A percentile compares a stretch with the other conserved stretches of the same genome.
Evolutionary conservation across 805 yeast genomes (phyloP).

Genomic region (Peterozyma toletana): DNA sequence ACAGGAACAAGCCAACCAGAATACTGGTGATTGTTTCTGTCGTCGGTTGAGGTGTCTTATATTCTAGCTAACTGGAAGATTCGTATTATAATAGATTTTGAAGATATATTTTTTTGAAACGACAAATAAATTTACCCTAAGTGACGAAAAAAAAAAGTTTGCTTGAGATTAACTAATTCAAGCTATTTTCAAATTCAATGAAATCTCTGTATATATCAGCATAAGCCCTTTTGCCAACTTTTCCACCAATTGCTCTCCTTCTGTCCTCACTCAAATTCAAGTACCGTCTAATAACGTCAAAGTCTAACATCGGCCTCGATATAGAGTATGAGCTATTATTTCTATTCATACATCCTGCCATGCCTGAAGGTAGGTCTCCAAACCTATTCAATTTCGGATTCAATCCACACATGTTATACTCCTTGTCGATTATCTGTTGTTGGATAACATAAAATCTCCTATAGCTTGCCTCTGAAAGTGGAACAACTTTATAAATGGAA

Average conservation of each 20-base stretch:
- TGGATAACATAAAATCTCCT: slow-evolving; percentile 79
- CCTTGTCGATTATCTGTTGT: slow-evolving; percentile 79
- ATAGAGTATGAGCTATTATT: slow-evolving; percentile 28
- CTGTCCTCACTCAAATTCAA: slow-evolving; percentile 50
- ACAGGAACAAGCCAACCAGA: too few species aligned
- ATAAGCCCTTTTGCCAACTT: slow-evolving; percentile 50
- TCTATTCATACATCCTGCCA: slow-evolving; percentile 4
- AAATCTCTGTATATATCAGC: slow-evolving; percentile 65
- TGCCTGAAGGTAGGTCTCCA: slow-evolving; percentile 21
- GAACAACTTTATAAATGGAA: slow-evolving; percentile 63
- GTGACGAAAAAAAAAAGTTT: too few species aligned
- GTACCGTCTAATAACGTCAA: slow-evolving; percentile 47
- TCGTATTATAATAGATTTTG: too few species aligned
- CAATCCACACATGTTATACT: slow-evolving; percentile 65
- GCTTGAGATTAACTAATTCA: not conserved
- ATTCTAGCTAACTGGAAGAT: too few species aligned
- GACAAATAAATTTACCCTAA: too few species aligned
- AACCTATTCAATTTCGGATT: slow-evolving; percentile 69
- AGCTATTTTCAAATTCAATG: slow-evolving; percentile 42
- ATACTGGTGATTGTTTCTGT: too few species aligned
- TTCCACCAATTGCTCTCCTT: slow-evolving; percentile 44
- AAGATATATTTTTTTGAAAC: too few species aligned
- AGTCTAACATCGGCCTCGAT: slow-evolving; percentile 60
- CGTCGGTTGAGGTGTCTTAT: too few species aligned
- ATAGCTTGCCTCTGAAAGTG: slow-evolving; percentile 68